Evolutionary conservation across 2,329 filamentous ascomycete species (phyloP), one percentile per base, ranked within the genome.

Genomic region (Biscogniauxia mediterranea): DNA sequence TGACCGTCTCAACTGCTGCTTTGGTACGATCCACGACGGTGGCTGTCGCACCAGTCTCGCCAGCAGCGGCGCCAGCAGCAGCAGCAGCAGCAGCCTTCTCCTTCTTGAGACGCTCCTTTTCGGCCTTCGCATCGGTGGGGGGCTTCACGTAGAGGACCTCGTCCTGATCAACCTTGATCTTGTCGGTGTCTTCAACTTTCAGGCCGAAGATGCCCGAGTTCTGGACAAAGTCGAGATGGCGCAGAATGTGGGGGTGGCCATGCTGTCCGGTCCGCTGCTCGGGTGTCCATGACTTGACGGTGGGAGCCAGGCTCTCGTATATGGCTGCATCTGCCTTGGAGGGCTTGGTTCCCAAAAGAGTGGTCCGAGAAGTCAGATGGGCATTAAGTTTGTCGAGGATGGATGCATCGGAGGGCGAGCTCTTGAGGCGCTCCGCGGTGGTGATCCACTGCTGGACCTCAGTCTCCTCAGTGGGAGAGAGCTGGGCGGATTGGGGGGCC

Each of bases 71-170:
- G 32, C 79, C 82, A 9, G 80, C 81, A 5, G 82, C 83, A 1
- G 83, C 85, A 1, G 84, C 83, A 1, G 84, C 84, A 15, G 86
- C 87, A 28, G 89, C 91, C 83, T 97, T 97, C 80, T 96, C 93
- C 83, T 96, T 96, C 89, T 97, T 97, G 78, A 94, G 86, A 54
- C 90, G 88, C 84, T 97, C 93, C 83, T 97, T 97, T 83, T 97
- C 94, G 60, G 93, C 93, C 83, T 96, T 96, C 70, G 90, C 87
- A 68, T 97, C 93, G 64, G 94, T 87, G 20, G 91, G 91, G 69
- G 94, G 94, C 80, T 95, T 94, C 70, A 93, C 89, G 76, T 93
- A 93, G 65, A 92, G 84, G 62, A 98, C 85, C 69, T 93, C 89
- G 70, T 93, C 88, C 56, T 86, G 80, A 75, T 97, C 88, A 68